Conservation (phyloP, 1,139 yeast genomes). For the Yamadazyma atlantica region DNA sequence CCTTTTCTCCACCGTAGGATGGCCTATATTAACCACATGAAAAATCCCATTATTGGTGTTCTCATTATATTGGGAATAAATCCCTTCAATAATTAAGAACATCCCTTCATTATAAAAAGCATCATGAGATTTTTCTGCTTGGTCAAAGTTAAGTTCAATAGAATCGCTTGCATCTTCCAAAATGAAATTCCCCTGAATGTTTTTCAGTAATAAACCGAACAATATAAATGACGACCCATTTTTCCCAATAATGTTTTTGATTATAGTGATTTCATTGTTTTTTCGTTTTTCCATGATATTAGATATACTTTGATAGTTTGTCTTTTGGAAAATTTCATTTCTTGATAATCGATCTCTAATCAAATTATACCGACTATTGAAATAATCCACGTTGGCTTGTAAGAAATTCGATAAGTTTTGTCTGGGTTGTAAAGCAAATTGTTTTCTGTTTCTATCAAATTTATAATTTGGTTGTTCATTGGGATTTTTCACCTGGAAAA, state of each 20-base stretch:
- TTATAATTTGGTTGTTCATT: slow-evolving; percentile 62
- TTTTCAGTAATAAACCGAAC: slow-evolving; percentile 71
- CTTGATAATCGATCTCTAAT: slow-evolving; percentile 70
- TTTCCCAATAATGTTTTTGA: slow-evolving; percentile 83
- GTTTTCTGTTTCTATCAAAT: slow-evolving; percentile 67
- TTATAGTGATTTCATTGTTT: slow-evolving; percentile 62
- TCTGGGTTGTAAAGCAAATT: slow-evolving; percentile 44
- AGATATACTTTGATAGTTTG: slow-evolving; percentile 41
- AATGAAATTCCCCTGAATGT: slow-evolving; percentile 66
- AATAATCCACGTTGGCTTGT: slow-evolving; percentile 26
- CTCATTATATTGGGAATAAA: slow-evolving; percentile 64
- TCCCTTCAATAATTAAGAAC: slow-evolving; percentile 81
- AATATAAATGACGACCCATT: slow-evolving; percentile 74
- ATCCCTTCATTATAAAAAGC: slow-evolving; percentile 78
- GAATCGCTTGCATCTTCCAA: slow-evolving; percentile 81
- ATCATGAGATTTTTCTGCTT: slow-evolving; percentile 64
- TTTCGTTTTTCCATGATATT: slow-evolving; percentile 22
- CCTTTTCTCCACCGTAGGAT: slow-evolving; percentile 86
- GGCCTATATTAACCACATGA: slow-evolving; percentile 74
- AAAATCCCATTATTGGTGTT: slow-evolving; percentile 51
- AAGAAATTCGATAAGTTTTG: slow-evolving; percentile 20
- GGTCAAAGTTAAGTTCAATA: slow-evolving; percentile 69
- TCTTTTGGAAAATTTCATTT: slow-evolving; percentile 68
- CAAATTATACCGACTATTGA: slow-evolving; percentile 52
- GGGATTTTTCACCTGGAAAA: slow-evolving; percentile 66